Conservation (phyloP, 805 yeast genomes). For the Kazachstania psychrophila region DNA sequence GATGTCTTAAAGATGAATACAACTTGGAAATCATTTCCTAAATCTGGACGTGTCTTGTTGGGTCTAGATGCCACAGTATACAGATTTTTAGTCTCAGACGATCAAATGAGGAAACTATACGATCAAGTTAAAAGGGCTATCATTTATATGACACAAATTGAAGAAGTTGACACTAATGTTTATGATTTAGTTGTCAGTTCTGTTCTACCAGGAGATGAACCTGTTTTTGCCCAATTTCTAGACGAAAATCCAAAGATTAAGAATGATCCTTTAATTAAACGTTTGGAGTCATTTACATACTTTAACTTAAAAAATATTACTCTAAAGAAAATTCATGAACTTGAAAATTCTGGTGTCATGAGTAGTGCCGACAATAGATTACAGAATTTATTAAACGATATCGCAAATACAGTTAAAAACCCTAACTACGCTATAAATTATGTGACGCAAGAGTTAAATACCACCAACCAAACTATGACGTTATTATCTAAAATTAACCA, state of each 20-base stretch:
- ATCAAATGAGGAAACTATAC: constrained; percentile 48
- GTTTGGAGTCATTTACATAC: constrained; percentile 43
- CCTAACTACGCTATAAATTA: constrained; percentile 43
- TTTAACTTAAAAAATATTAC: constrained; percentile 72
- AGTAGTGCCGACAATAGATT: constrained; percentile 55
- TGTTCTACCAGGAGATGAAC: constrained; percentile 50
- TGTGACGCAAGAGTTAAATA: constrained; percentile 38
- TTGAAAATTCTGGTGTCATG: constrained; percentile 59
- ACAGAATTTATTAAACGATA: constrained; percentile 71
- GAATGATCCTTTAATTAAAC: constrained; percentile 34
- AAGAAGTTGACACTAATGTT: constrained; percentile 53
- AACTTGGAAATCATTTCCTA: constrained; percentile 35
- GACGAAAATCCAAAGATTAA: constrained; percentile 31
- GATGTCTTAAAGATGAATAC: constrained; percentile 33
- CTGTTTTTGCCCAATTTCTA: constrained; percentile 47
- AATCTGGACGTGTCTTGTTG: constrained; percentile 31
- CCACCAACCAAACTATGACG: constrained; percentile 37
- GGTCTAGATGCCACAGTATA: constrained; percentile 50
- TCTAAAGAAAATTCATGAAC: constrained; percentile 61
- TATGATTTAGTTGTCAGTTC: constrained; percentile 37
- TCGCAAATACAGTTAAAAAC: constrained; percentile 68
- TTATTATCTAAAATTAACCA: constrained; percentile 39
- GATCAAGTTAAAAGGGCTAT: constrained; percentile 76
- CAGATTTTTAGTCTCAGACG: constrained; percentile 39
- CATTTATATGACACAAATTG: constrained; percentile 76